These are phyloP conservation scores for Naegleria fowleri DNA, from an alignment of 208 protist species.

Conservation along the genomic window DNA sequence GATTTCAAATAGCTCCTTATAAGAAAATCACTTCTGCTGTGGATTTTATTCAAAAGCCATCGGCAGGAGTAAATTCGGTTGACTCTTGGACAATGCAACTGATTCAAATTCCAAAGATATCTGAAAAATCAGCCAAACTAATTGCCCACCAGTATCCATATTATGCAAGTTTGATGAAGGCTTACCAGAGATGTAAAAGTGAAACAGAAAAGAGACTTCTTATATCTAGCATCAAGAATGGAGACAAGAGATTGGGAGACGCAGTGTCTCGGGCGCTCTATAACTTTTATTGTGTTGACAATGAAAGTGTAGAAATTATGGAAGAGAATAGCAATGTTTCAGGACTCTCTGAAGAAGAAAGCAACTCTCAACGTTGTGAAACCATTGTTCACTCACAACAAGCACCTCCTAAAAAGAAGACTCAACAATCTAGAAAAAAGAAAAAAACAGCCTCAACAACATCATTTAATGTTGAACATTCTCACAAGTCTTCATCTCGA, in stretches of 20 bases:
- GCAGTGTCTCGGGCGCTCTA: not conserved
- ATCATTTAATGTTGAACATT: too few relatives aligned
- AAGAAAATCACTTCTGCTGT: not conserved
- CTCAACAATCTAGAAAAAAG: too few relatives aligned
- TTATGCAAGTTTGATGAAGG: not conserved
- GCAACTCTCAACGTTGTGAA: too few relatives aligned
- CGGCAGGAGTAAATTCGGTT: not conserved
- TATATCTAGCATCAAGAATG: not conserved
- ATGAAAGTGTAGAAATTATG: not conserved
- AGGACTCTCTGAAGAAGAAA: too few relatives aligned
- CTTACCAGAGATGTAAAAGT: not conserved
- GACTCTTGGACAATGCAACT: not conserved
- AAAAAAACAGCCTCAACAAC: too few relatives aligned
- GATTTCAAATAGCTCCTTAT: not conserved
- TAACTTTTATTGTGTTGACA: not conserved
- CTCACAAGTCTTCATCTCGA: too few relatives aligned
- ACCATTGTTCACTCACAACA: too few relatives aligned
- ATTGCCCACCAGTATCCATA: not conserved
- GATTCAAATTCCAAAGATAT: not conserved
- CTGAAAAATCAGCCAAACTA: not conserved
- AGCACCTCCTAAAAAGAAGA: too few relatives aligned
- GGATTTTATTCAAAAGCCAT: not conserved
- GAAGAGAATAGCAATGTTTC: too few relatives aligned
- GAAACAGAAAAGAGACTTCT: not conserved
- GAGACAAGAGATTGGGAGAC: not conserved